These are phyloP conservation scores for Fusarium sp. DNA, from an alignment of 2,329 filamentous ascomycete genomes.

Conservation along the genomic window DNA sequence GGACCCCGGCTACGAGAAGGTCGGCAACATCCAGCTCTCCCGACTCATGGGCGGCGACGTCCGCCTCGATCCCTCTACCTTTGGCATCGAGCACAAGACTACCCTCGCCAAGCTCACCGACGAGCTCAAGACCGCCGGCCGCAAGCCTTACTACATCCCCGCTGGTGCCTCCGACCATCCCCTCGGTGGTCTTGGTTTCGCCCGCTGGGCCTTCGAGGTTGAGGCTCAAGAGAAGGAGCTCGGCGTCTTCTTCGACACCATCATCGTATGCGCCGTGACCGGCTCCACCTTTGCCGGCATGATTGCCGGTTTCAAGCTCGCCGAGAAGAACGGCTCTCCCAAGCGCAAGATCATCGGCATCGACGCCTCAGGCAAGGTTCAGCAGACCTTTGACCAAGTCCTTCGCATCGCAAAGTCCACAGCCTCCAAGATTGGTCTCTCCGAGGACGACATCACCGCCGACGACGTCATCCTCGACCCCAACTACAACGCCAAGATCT, in stretches of 20 bases:
- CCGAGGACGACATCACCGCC: slow-evolving; percentile 68
- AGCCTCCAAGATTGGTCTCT: slow-evolving; percentile 70
- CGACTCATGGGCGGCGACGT: slow-evolving; percentile 75
- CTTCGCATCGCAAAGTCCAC: slow-evolving; percentile 74
- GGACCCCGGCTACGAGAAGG: slow-evolving; percentile 69
- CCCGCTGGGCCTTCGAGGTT: slow-evolving; percentile 78
- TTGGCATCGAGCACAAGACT: slow-evolving; percentile 77
- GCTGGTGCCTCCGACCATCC: slow-evolving; percentile 78
- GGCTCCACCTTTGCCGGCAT: slow-evolving; percentile 79
- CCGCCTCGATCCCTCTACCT: slow-evolving; percentile 67
- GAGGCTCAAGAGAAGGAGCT: slow-evolving; percentile 69
- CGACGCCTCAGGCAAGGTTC: slow-evolving; percentile 59
- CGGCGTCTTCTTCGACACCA: slow-evolving; percentile 74
- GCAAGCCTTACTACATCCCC: slow-evolving; percentile 78
- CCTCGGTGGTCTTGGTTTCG: slow-evolving; percentile 76
- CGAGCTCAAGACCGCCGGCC: slow-evolving; percentile 64
- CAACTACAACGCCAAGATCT: slow-evolving; percentile 73
- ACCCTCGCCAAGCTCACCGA: slow-evolving; percentile 66
- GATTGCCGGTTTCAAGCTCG: slow-evolving; percentile 77
- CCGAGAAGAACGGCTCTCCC: slow-evolving; percentile 59
- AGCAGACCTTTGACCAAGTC: slow-evolving; percentile 73
- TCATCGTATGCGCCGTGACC: slow-evolving; percentile 78
- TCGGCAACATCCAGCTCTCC: slow-evolving; percentile 79
- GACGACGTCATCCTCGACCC: slow-evolving; percentile 72
- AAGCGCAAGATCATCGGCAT: slow-evolving; percentile 73